Conservation (phyloP, 208 protist species). For the Trypanosoma scelopori region DNA sequence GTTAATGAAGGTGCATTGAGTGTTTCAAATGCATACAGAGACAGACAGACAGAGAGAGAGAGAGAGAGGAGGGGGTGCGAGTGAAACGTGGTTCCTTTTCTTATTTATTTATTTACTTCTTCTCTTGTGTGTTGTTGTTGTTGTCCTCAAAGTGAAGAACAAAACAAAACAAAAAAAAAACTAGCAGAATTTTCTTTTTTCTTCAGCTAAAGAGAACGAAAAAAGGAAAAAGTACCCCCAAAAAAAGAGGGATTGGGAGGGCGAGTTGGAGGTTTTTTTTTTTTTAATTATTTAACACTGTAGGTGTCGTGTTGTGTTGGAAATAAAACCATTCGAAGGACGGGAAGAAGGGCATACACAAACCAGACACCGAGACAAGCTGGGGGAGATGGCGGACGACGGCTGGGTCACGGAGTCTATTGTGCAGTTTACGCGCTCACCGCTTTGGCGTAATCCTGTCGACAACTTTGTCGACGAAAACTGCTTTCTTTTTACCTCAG, state of each 20-base stretch:
- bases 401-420: conserved; percentile 83
- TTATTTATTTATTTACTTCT: conserved; percentile 4
- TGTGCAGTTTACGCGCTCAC: conserved; percentile 82
- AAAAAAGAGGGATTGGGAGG: neutral
- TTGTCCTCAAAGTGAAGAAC: conserved; percentile 3
- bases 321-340: no score
- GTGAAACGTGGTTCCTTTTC: conserved; percentile 5
- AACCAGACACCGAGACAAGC: conserved; percentile 4
- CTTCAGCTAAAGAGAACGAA: neutral
- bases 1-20: neutral
- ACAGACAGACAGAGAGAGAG: conserved; percentile 3
- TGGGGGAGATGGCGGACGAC: conserved; percentile 28
- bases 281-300: no score
- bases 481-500: conserved; percentile 86
- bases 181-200: neutral
- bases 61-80: neutral
- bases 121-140: conserved; percentile 14
- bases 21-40: no score
- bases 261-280: no score
- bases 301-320: no score
- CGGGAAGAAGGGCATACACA: neutral
- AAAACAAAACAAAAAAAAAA: conserved; percentile 14
- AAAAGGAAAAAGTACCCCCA: no score
- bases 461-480: conserved; percentile 92
- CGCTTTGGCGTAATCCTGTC: conserved; percentile 80